Conservation (phyloP, 2,329 filamentous ascomycete species). For the Colletotrichum sidae region DNA sequence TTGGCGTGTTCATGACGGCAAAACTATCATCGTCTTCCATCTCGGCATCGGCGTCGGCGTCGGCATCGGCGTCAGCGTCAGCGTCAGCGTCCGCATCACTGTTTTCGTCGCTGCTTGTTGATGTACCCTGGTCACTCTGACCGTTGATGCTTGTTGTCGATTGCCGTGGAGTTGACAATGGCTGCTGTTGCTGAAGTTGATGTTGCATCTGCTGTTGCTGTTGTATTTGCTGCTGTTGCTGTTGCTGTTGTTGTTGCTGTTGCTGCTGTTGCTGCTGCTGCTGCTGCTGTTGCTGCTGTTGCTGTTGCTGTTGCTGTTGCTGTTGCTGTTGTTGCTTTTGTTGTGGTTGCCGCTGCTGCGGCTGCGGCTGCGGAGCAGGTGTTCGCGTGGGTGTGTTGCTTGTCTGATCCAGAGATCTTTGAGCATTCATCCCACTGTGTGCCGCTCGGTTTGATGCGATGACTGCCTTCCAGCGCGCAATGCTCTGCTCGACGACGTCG, state of each 20-base stretch:
- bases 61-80: constrained; percentile 46
- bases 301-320: constrained; percentile 47
- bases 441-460: constrained; percentile 62
- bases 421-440: constrained; percentile 59
- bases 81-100: constrained; percentile 57
- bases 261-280: constrained; percentile 49
- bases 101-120: constrained; percentile 56
- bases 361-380: constrained; percentile 37
- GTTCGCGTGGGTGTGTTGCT: constrained; percentile 37
- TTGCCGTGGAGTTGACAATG: constrained; percentile 38
- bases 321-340: constrained; percentile 40
- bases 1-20: constrained; percentile 59
- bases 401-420: constrained; percentile 59
- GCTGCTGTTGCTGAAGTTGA: constrained; percentile 39
- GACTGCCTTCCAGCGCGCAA: constrained; percentile 72
- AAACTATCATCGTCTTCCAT: constrained; percentile 72
- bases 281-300: constrained; percentile 45
- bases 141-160: constrained; percentile 52
- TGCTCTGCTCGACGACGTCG: constrained; percentile 63
- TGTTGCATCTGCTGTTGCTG: constrained; percentile 41
- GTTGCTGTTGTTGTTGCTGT: constrained; percentile 38
- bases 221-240: constrained; percentile 33
- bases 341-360: constrained; percentile 22
- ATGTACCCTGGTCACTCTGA: constrained; percentile 48
- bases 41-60: constrained; percentile 56